Base-by-base conservation (phyloP, 2,329 filamentous ascomycete genomes). In the Aaosphaeria arxii region DNA sequence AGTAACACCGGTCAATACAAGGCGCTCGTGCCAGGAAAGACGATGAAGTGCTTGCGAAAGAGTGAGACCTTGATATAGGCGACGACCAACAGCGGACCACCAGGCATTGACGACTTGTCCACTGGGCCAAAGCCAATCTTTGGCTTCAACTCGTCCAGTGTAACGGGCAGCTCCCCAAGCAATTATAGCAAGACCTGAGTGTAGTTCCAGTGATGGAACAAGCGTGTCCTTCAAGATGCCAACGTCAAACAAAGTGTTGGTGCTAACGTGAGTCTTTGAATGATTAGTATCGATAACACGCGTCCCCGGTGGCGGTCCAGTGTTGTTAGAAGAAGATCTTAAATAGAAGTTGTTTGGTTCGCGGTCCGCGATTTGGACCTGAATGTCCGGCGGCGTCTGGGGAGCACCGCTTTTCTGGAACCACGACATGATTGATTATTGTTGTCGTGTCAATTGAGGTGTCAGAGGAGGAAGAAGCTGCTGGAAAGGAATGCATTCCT, bases 101-200 rank as follows among this genome's bases (percentile, higher is more conserved):
- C 81, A 84, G 5, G 79, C 80, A 58, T 82, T 84, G 48, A 73
- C 63, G 7, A 84, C 75, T 56, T 78, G 78, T 2, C 72, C 77
- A 4, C 73, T 67, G 1, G 80, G 78, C 80, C 81, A 84, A 5
- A 81, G 64, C 71, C 77, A 81, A 60, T 85, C 81, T 57, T 85
- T 85, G n/a, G 75, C 70, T 47, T 84, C 81, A 7, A 79, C 74
- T n/a, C 75, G 72, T 56, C 82, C 65, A 6, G 78, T 81, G 43
- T 76, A 72, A 28, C 79, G 71, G 1, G 77, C 77, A 30, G 75
- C 69, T 6, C 73, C 72, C 57, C 80, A 85, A 0, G 80, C 74
- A 31, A 78, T 71, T 30, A 78, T 55, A 7, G 78, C 74, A 9
- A 83, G 71, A 4, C 76, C 73, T 0, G 77, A 72, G 52, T 84